phyloP scores from a whole-genome alignment of 2,329 filamentous ascomycete species.

The Septoria petroselini region DNA sequence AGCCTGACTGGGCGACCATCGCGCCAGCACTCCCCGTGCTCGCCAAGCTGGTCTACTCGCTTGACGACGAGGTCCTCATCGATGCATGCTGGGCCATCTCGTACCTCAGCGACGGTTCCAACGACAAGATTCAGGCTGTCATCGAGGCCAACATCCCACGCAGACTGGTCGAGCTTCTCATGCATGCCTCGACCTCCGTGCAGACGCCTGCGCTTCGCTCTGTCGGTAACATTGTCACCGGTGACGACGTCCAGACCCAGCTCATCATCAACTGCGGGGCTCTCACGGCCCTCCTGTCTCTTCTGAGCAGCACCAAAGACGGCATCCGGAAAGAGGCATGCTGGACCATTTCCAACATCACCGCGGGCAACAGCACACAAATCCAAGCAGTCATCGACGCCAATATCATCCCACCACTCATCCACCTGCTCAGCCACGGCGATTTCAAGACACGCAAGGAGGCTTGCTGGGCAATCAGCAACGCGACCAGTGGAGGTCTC shows the following conservation, averaged over 20 bases:
- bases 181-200: slow-evolving; percentile 97
- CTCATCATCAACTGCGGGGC: slow-evolving; percentile 99
- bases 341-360: slow-evolving; percentile 99
- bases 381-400: slow-evolving; percentile 96
- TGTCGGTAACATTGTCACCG: slow-evolving; percentile 97
- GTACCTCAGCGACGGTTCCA: slow-evolving; percentile 94
- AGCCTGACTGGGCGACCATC: slow-evolving; percentile 97
- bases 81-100: slow-evolving; percentile 99
- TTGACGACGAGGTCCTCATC: slow-evolving; percentile 97
- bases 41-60: slow-evolving; percentile 94
- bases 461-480: slow-evolving; percentile 99
- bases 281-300: slow-evolving; percentile 83
- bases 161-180: slow-evolving; percentile 90
- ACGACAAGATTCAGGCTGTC: slow-evolving; percentile 98
- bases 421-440: slow-evolving; percentile 92
- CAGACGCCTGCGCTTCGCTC: slow-evolving; percentile 96
- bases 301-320: slow-evolving; percentile 95
- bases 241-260: slow-evolving; percentile 97
- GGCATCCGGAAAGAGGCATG: slow-evolving; percentile 98
- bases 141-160: slow-evolving; percentile 98
- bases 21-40: slow-evolving; percentile 90
- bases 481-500: slow-evolving; percentile 92
- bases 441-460: slow-evolving; percentile 99
- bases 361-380: slow-evolving; percentile 94
- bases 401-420: slow-evolving; percentile 92